Evolutionary conservation across 164 flowering plant genomes (phyloP), one percentile per base, ranked within the genome.

Genomic region (Aristolochia californica): DNA sequence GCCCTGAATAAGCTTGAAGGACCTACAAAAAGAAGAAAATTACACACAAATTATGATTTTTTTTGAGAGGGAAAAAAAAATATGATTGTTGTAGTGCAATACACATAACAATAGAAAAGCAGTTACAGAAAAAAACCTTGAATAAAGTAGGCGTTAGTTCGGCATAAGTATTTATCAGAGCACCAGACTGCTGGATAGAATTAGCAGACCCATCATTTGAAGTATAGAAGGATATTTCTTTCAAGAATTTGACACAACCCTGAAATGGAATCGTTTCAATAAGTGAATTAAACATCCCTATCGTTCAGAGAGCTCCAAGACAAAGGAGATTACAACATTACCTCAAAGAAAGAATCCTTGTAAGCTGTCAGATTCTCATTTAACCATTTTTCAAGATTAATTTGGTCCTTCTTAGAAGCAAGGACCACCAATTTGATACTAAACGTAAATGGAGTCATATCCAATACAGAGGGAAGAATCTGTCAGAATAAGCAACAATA

Each of bases 171-270:
- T 76, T 79, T 56, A 57, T 61, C 45, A 75, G 55, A 72, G 76
- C 76, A 68, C 66, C 76, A 70, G 88, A 69, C 53, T 74, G 77
- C 17, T 76, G 82, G 55, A 77, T 76, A 21, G 80, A 70, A 58
- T 67, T 78, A 43, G 78, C 66, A 58, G 87, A 66, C 53, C 63
- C 68, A 62, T 81, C 85, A 45, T 69, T 74, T 34, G 78, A 60
- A 38, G 66, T 67, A 67, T 69, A 78, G 40, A 68, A 38, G 16
- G 79, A 78, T 18, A 76, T 67, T 64, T 82, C 96, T 75, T 77
- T 94, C 40, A 88, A 45, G 65, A 88, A 88, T 61, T 72, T 80
- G 27, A 94, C 74, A 70, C 99, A 94, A 63, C 77, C 97, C 99
- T 94, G 80, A 40, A 72, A 70, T 55, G 10, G 21, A 22, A 26